Conservation (phyloP, 2,329 filamentous ascomycete genomes). For the Tolypocladium inflatum region DNA sequence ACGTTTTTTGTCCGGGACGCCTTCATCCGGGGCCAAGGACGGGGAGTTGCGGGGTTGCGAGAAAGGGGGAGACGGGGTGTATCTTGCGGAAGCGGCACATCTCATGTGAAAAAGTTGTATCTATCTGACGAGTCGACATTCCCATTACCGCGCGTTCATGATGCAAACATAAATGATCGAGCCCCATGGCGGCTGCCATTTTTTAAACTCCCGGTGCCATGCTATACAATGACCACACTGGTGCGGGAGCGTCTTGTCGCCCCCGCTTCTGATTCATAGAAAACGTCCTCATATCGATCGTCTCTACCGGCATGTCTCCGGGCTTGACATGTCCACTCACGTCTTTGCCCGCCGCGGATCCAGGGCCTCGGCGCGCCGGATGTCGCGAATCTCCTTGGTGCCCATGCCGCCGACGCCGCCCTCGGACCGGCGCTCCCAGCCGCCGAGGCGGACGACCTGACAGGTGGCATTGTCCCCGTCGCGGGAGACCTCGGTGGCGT, state of each 20-base stretch:
- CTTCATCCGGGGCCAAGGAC: too few species aligned
- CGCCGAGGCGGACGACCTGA: slow-evolving; percentile 56
- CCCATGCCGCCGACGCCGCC: slow-evolving; percentile 83
- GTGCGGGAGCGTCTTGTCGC: not conserved
- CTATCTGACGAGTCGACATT: not conserved
- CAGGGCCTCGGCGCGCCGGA: slow-evolving; percentile 67
- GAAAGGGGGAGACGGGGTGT: not conserved
- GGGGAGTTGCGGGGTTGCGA: not conserved
- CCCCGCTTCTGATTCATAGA: not conserved
- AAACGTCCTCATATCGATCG: not conserved
- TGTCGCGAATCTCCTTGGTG: slow-evolving; percentile 86
- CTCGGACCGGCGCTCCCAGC: slow-evolving; percentile 65
- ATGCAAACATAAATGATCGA: not conserved
- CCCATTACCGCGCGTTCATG: not conserved
- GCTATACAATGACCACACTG: not conserved
- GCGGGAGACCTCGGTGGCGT: slow-evolving; percentile 73
- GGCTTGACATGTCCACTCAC: slow-evolving; percentile 12
- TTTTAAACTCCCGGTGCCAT: not conserved
- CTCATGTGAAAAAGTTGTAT: too few species aligned
- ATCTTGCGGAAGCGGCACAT: not conserved
- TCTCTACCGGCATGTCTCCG: not conserved
- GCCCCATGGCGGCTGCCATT: not conserved
- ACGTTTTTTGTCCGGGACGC: not conserved
- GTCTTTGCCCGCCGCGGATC: slow-evolving; percentile 66
- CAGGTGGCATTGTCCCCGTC: slow-evolving; percentile 62